These are phyloP conservation scores for Dryadomyces quercivorus DNA, from an alignment of 2,329 filamentous ascomycete species.

Conservation along the genomic window DNA sequence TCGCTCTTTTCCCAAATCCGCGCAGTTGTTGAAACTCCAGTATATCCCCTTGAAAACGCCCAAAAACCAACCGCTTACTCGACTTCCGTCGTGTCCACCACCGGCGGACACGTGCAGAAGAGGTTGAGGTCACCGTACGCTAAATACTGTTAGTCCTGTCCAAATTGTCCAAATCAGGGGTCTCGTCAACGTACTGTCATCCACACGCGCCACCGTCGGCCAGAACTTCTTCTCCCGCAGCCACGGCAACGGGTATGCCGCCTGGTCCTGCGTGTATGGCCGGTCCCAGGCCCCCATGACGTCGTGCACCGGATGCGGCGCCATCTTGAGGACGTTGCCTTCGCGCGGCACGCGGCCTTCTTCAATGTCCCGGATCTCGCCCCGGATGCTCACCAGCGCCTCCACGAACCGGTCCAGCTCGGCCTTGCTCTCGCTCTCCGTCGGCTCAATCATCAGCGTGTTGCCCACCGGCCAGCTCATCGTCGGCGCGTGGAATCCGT, in stretches of 20 bases:
- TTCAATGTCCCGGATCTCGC: constrained; percentile 76
- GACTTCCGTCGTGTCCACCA: constrained; percentile 46
- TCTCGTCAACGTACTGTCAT: constrained; percentile 61
- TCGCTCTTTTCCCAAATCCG: neutral
- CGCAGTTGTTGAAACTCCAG: neutral
- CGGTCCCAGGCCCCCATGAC: constrained; percentile 65
- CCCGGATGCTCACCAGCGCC: constrained; percentile 72
- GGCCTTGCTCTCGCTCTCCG: constrained; percentile 81
- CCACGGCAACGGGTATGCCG: constrained; percentile 75
- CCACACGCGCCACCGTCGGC: constrained; percentile 74
- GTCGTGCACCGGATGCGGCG: constrained; percentile 77
- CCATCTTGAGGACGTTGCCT: constrained; percentile 77
- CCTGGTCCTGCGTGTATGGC: constrained; percentile 68
- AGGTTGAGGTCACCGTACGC: constrained; percentile 85
- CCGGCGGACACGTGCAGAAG: constrained; percentile 87
- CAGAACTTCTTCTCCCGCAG: constrained; percentile 96
- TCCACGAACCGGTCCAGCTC: constrained; percentile 92
- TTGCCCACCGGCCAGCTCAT: constrained; percentile 96
- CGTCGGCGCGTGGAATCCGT: constrained; percentile 92
- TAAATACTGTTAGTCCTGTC: constrained; percentile 22
- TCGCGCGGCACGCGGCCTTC: constrained; percentile 62
- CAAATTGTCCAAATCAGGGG: neutral
- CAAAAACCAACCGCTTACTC: neutral
- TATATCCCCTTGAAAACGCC: neutral
- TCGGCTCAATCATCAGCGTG: constrained; percentile 97